These are phyloP conservation scores for Macrocystidia cucumis DNA, from an alignment of 1,284 basidiomycete species.

Conservation along the genomic window DNA sequence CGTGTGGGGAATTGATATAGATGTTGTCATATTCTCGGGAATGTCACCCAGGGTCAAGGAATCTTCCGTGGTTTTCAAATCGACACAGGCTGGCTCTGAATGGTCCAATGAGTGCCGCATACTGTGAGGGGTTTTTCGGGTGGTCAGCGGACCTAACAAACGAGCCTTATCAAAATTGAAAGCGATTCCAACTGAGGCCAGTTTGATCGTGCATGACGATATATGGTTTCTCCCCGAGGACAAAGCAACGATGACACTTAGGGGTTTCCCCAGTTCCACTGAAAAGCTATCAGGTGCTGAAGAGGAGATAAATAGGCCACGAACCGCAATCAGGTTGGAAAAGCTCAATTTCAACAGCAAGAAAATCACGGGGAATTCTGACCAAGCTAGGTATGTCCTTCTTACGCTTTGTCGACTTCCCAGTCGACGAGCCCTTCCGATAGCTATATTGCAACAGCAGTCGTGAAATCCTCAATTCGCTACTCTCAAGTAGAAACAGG, in stretches of 20 bases:
- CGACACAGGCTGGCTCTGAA: constrained; percentile 14
- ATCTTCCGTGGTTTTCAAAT: constrained; percentile 28
- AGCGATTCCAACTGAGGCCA: constrained; percentile 44
- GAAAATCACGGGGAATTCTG: constrained; percentile 49
- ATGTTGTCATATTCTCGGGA: constrained; percentile 31
- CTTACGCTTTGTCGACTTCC: constrained; percentile 16
- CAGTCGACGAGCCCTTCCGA: constrained; percentile 19
- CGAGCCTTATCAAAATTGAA: constrained; percentile 44
- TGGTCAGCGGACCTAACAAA: constrained; percentile 9
- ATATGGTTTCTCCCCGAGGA: constrained; percentile 62
- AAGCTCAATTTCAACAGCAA: constrained; percentile 52
- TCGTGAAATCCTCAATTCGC: constrained; percentile 49
- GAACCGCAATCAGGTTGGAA: constrained; percentile 55
- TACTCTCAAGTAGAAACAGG: constrained; percentile 50
- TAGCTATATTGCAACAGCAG: constrained; percentile 55
- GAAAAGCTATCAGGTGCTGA: constrained; percentile 7
- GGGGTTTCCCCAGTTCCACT: constrained; percentile 64
- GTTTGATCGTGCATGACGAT: constrained; percentile 39
- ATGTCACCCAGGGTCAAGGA: constrained; percentile 41
- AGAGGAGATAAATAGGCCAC: constrained; percentile 12
- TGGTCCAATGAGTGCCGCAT: constrained; percentile 1
- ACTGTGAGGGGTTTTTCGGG: not conserved
- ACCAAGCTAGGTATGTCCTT: constrained; percentile 33
- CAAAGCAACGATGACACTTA: constrained; percentile 46
- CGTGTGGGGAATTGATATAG: constrained; percentile 54